Percentiles rank a stretch among this genome's conserved stretches.
Evolutionary conservation across 352 stramenopile genomes (phyloP).

Genomic region (Globisporangium spinosum): DNA sequence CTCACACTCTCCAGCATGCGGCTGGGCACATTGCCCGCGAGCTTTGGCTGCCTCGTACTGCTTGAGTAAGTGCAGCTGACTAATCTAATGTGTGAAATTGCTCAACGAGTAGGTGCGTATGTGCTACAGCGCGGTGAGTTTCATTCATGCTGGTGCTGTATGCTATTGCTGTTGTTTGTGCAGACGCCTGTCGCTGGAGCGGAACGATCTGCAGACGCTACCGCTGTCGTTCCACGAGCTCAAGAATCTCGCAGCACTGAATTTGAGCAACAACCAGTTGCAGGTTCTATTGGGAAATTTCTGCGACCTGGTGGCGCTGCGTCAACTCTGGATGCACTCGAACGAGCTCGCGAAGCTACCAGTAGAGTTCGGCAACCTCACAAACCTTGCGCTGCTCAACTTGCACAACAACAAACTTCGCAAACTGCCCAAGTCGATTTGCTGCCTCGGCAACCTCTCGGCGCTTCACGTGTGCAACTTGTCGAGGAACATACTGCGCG

Average conservation of each 20-base stretch:
- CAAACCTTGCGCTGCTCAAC: slow-evolving; percentile 35
- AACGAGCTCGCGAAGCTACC: slow-evolving; percentile 16
- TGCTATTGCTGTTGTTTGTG: slow-evolving; percentile 1
- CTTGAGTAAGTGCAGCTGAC: slow-evolving; percentile 34
- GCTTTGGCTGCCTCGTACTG: slow-evolving; percentile 44
- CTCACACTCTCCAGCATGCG: slow-evolving; percentile 32
- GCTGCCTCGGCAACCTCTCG: slow-evolving; percentile 41
- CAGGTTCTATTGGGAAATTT: slow-evolving; percentile 49
- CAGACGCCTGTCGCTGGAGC: slow-evolving; percentile 45
- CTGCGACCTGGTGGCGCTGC: slow-evolving; percentile 36
- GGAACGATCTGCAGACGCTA: slow-evolving; percentile 49
- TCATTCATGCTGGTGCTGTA: background rate
- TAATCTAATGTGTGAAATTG: no score
- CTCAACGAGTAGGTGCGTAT: no score
- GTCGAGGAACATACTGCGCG: slow-evolving; percentile 29
- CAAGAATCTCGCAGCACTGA: slow-evolving; percentile 26
- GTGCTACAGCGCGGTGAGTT: no score
- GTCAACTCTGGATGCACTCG: slow-evolving; percentile 34
- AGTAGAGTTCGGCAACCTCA: slow-evolving; percentile 32
- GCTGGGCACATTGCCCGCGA: slow-evolving; percentile 36
- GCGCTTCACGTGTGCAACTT: slow-evolving; percentile 39
- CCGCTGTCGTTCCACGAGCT: slow-evolving; percentile 56
- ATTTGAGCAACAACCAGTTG: slow-evolving; percentile 46
- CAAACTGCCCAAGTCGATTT: slow-evolving; percentile 47
- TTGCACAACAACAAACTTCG: slow-evolving; percentile 35